Percentiles rank a stretch among this genome's conserved stretches.
These are phyloP conservation scores for Guyanaporus albipodus DNA, from an alignment of 768 basidiomycete species.

Conservation along the genomic window DNA sequence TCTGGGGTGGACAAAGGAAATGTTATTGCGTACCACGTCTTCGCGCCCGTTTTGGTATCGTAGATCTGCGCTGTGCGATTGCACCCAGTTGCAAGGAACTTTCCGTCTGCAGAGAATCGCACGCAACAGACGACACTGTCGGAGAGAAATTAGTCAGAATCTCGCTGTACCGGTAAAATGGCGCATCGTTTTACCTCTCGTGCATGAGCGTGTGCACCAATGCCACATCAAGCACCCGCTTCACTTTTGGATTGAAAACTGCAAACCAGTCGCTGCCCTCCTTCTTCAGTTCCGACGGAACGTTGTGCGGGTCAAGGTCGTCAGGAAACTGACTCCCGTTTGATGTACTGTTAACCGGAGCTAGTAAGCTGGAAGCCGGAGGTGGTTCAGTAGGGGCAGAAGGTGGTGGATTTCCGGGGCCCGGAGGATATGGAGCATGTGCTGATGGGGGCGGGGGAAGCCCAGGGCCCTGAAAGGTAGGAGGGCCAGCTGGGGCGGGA, in stretches of 20 bases:
- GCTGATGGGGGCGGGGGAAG: constrained; percentile 34
- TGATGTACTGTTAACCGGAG: constrained; percentile 25
- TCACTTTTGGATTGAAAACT: constrained; percentile 78
- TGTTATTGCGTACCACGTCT: constrained; percentile 63
- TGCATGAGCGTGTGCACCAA: constrained; percentile 87
- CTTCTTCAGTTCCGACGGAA: constrained; percentile 39
- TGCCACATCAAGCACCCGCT: constrained; percentile 72
- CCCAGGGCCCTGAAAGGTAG: constrained; percentile 35
- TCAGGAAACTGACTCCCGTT: constrained; percentile 33
- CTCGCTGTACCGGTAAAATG: background rate
- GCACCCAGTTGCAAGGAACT: constrained; percentile 91
- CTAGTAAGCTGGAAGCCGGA: constrained; percentile 22
- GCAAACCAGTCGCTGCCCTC: constrained; percentile 89
- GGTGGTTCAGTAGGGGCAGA: constrained; percentile 25
- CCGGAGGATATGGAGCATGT: constrained; percentile 29
- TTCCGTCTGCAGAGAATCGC: constrained; percentile 91
- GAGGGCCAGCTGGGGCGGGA: constrained; percentile 26
- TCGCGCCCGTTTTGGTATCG: constrained; percentile 81
- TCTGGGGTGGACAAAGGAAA: background rate
- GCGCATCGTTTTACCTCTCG: constrained; percentile 58
- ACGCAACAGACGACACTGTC: constrained; percentile 83
- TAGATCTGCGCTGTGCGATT: constrained; percentile 95
- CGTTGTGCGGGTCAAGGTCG: constrained; percentile 32
- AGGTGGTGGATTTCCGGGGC: constrained; percentile 32
- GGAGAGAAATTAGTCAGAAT: constrained; percentile 7